A percentile compares a stretch with the other conserved stretches of the same genome.
Evolutionary conservation across 1,284 basidiomycete species (phyloP).

Genomic region (Mycocalia duriaeana): DNA sequence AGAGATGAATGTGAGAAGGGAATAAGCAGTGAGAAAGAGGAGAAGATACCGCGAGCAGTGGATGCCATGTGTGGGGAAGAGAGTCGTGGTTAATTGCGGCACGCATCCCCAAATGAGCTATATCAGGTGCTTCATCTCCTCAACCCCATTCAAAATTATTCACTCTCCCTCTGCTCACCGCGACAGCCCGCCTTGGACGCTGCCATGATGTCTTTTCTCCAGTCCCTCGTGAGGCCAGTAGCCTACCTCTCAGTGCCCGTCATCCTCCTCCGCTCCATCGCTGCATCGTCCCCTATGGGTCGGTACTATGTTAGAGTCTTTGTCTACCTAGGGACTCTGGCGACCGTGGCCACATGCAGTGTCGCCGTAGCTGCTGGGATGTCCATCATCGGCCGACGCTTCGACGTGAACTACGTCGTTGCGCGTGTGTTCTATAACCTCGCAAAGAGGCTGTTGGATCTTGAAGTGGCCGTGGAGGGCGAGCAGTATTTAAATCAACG

Average conservation of each 20-base stretch:
- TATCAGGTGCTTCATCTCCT: constrained; percentile 9
- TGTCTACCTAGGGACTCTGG: constrained; percentile 74
- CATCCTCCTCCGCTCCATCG: constrained; percentile 55
- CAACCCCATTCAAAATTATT: no score
- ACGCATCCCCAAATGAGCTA: constrained; percentile 10
- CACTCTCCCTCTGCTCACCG: neutral
- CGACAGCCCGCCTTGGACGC: neutral
- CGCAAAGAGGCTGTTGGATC: constrained; percentile 61
- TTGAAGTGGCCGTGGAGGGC: constrained; percentile 80
- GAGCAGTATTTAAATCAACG: constrained; percentile 70
- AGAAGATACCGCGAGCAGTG: neutral
- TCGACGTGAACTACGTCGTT: constrained; percentile 84
- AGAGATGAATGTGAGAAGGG: neutral
- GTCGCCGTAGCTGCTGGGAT: constrained; percentile 70
- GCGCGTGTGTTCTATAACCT: constrained; percentile 82
- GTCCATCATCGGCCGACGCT: constrained; percentile 65
- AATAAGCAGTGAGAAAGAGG: neutral
- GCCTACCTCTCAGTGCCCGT: constrained; percentile 70
- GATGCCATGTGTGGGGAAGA: neutral
- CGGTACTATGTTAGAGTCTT: constrained; percentile 73
- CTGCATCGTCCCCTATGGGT: constrained; percentile 47
- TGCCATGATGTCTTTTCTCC: constrained; percentile 53
- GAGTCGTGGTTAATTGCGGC: neutral
- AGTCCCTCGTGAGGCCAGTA: constrained; percentile 57
- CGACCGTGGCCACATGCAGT: constrained; percentile 74